A percentile compares a stretch with the other conserved stretches of the same genome.
phyloP scores from a whole-genome alignment of 805 yeast genomes.

The Ogataea pilisensis region DNA sequence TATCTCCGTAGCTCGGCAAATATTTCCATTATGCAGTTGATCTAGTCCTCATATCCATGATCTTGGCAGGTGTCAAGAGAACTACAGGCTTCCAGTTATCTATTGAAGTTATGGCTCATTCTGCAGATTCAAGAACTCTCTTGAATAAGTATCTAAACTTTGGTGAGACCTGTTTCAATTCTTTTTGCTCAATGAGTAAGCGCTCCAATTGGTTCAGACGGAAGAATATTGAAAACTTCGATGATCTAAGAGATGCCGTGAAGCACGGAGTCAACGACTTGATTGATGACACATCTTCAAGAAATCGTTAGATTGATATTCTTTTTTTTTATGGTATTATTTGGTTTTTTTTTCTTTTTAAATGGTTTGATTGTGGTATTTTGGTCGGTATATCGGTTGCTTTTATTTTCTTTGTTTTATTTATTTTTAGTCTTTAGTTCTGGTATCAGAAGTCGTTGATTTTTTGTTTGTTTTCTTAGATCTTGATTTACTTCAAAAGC shows the following conservation, averaged over 20 bases:
- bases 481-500: too few species aligned
- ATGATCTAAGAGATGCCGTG: slow-evolving; percentile 27
- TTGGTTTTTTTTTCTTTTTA: background rate
- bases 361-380: background rate
- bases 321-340: background rate
- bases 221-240: slow-evolving; percentile 27
- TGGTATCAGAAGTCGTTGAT: too few species aligned
- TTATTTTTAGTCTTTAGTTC: background rate
- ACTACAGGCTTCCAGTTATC: slow-evolving; percentile 61
- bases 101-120: slow-evolving; percentile 36
- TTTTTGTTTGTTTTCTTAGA: too few species aligned
- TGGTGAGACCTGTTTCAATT: slow-evolving; percentile 60
- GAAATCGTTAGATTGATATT: background rate
- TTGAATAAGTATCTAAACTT: slow-evolving; percentile 49
- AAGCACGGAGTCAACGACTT: slow-evolving; percentile 28
- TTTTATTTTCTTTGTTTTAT: background rate
- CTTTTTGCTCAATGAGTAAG: slow-evolving; percentile 41
- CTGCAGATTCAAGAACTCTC: slow-evolving; percentile 37
- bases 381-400: too few species aligned
- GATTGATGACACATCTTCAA: slow-evolving; percentile 13
- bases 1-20: slow-evolving; percentile 57
- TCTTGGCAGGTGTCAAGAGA: slow-evolving; percentile 81
- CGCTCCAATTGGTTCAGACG: slow-evolving; percentile 46
- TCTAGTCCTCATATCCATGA: slow-evolving; percentile 70
- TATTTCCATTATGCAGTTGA: slow-evolving; percentile 72